These are phyloP conservation scores for Discostella stelligeroides DNA, from an alignment of 108 stramenopile species.

Conservation along the genomic window DNA sequence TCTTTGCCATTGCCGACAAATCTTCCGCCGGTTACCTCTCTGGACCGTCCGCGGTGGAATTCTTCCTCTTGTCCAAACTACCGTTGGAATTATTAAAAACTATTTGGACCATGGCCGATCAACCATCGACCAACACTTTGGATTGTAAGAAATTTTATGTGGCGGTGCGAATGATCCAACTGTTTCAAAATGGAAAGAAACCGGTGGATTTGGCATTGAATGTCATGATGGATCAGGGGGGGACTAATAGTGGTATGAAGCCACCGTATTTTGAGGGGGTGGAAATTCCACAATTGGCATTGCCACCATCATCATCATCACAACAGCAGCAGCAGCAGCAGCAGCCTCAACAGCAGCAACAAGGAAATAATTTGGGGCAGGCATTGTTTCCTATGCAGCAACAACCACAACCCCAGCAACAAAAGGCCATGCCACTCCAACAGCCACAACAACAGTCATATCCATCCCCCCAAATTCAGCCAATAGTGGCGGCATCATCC, in stretches of 20 bases:
- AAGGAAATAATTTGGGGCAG: too few species aligned
- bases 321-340: constrained; percentile 16
- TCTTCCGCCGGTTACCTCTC: constrained; percentile 58
- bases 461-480: constrained; percentile 13
- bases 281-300: constrained; percentile 15
- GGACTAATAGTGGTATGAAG: constrained; percentile 25
- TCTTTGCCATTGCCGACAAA: constrained; percentile 83
- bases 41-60: constrained; percentile 84
- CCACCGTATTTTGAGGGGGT: constrained; percentile 78
- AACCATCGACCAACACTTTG: constrained; percentile 61
- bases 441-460: constrained; percentile 26
- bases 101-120: constrained; percentile 86
- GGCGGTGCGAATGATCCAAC: constrained; percentile 84
- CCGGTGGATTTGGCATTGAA: constrained; percentile 64
- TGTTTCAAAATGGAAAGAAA: constrained; percentile 78
- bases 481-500: neutral
- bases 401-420: constrained; percentile 37
- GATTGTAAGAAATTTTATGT: constrained; percentile 72
- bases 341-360: constrained; percentile 6
- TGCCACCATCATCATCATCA: constrained; percentile 1
- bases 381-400: constrained; percentile 13
- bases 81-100: constrained; percentile 81
- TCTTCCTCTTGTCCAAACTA: constrained; percentile 85
- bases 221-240: constrained; percentile 46
- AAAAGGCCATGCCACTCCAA: constrained; percentile 9